Base-by-base conservation (phyloP, 108 stramenopile genomes). In the Cyclotella baltica region DNA sequence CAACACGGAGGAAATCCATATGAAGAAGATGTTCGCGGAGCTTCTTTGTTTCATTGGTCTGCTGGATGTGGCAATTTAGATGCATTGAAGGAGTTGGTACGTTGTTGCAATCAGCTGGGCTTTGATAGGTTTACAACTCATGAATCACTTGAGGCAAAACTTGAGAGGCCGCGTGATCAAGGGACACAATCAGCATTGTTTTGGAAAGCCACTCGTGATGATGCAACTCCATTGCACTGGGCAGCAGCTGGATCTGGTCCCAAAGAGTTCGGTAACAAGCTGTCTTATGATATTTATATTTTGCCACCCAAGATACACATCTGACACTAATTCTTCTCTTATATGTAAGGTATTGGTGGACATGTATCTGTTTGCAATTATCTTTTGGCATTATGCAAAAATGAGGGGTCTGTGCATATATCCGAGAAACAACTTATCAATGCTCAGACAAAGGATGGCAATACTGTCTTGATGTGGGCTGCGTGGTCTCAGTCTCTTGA, bases 401-500 rank as follows among this genome's bases (percentile, higher is more conserved):
- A 74, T n/a, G 68, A 29, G 56, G 34, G 11, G 34, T 65, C 52
- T 43, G 23, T 10, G 52, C 66, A 67, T 35, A 50, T 51, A 22
- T 46, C 73, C 27, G 65, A 83, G 52, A 76, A 74, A 38, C 65
- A 82, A 67, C 75, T 88, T 4, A 85, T 92, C 50, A 87, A 92
- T 83, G 56, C 76, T 31, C 72, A 75, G 40, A 94, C 93, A 25
- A 86, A 87, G 59, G 93, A 94, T 83, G 91, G 93, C 8, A 94
- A 94, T 75, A 87, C 91, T 3, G 84, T 90, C 1, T 75, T 94
- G 47, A 94, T 94, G 93, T 94, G 93, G 93, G 86, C 85, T n/a
- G 80, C 88, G 2, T 94, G 93, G 93, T 90, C 91, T 47, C 86
- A 87, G 20, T 89, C 87, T 6, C 63, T 91, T 35, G 91, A 91